Base-by-base conservation (phyloP, 2,329 filamentous ascomycete genomes). In the Sclerotinia trifoliorum region DNA sequence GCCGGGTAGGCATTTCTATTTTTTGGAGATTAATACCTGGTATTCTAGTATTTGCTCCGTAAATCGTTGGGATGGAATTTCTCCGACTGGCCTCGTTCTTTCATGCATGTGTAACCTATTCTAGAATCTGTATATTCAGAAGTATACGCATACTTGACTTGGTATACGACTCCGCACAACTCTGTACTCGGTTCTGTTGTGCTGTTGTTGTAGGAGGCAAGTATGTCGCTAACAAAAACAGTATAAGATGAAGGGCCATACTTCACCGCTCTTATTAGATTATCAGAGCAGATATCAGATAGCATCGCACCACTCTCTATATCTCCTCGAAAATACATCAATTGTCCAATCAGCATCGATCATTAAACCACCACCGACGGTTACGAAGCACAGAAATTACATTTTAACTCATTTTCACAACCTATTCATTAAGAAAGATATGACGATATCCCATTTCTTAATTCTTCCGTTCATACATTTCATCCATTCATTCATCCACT, bases 21-120 rank as follows among this genome's bases (percentile, higher is more conserved):
- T 69, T 70, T 71, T 68, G n/a, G 70, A 71, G 70, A 71, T 66
- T 64, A 26, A 42, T 57, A 46, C n/a, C n/a, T n/a, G n/a, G n/a
- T n/a, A n/a, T n/a, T n/a, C n/a, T n/a, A n/a, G n/a, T n/a, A n/a
- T 57, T 39, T 39, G 2, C 32, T 32, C 32, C 5, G 32, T 56
- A 69, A 69, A 66, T 66, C 54, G 54, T 71, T 70, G 70, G 66
- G 67, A 71, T 68, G 69, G 58, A 69, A 72, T 74, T 69, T 74
- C 70, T 72, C 73, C 71, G 70, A 72, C 65, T 68, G 65, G 64
- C 39, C 58, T 5, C 8, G 13, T 57, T 26, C 26, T n/a, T 54
- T 70, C 67, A 70, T 73, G 73, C 73, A 68, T 62, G 68, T 65
- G 15, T 49, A 62, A 69, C 64, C 63, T 65, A 51, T 5, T 19